Evolutionary conservation across 352 stramenopile species (phyloP).

Genomic region (Phytophthora agathidicida): DNA sequence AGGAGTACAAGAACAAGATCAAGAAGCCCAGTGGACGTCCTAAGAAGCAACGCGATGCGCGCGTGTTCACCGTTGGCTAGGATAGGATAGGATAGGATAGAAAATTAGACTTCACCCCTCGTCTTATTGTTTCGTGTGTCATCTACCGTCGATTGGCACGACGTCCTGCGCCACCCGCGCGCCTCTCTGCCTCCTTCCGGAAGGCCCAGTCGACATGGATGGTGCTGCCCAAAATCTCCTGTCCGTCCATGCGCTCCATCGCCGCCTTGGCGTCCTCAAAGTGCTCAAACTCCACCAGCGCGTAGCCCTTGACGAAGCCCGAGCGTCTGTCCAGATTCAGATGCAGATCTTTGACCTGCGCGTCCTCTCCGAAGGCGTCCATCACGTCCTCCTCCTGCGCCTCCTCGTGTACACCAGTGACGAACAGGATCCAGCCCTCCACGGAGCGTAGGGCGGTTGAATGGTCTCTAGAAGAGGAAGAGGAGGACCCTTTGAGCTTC

Average conservation of each 20-base stretch:
- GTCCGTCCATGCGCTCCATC: conserved; percentile 93
- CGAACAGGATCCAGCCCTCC: conserved; percentile 97
- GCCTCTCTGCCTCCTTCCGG: conserved; percentile 49
- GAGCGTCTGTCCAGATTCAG: conserved; percentile 95
- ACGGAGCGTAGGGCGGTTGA: conserved; percentile 82
- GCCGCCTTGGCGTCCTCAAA: conserved; percentile 92
- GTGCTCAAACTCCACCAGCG: conserved; percentile 93
- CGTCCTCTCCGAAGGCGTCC: conserved; percentile 95
- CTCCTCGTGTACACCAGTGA: conserved; percentile 95
- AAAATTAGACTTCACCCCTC: background rate
- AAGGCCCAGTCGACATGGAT: conserved; percentile 97
- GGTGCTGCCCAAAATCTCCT: conserved; percentile 89
- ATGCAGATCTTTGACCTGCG: conserved; percentile 96
- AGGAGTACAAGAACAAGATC: conserved; percentile 89
- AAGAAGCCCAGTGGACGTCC: conserved; percentile 79
- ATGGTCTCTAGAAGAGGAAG: conserved; percentile 32
- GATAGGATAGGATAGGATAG: too few relatives aligned
- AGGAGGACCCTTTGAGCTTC: conserved; percentile 54
- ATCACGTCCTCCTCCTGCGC: conserved; percentile 96
- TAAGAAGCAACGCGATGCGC: conserved; percentile 77
- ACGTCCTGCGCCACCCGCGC: conserved; percentile 38
- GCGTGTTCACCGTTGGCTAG: conserved; percentile 82
- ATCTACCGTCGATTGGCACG: conserved; percentile 59
- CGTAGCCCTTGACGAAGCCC: conserved; percentile 97
- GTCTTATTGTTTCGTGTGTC: too few relatives aligned